These are phyloP conservation scores for Quercus ilex DNA, from an alignment of 306 rosid genomes.

Conservation along the genomic window DNA sequence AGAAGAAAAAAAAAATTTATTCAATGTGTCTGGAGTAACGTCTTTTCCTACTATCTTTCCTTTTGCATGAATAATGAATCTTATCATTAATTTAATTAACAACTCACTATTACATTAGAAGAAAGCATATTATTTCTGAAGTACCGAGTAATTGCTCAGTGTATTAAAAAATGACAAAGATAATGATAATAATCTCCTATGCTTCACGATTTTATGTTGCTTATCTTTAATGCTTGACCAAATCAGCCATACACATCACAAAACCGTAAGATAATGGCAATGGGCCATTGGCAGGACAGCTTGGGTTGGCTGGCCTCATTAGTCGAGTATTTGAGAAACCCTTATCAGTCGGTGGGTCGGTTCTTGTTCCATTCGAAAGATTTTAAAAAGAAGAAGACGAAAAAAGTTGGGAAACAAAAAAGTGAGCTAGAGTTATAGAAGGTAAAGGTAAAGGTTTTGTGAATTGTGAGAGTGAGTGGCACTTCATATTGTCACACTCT, in stretches of 20 bases:
- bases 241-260: constrained; percentile 23
- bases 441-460: constrained; percentile 20
- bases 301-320: constrained; percentile 40
- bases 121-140: neutral
- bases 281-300: constrained; percentile 12
- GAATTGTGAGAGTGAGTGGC: constrained; percentile 53
- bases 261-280: constrained; percentile 19
- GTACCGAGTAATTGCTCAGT: neutral
- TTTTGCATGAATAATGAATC: too few species aligned
- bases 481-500: constrained; percentile 33
- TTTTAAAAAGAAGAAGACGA: constrained; percentile 1
- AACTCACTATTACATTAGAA: constrained; percentile 5
- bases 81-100: too few species aligned
- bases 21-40: too few species aligned
- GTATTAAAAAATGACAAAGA: too few species aligned
- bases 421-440: constrained; percentile 6
- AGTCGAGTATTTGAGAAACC: constrained; percentile 35
- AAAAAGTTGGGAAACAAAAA: neutral
- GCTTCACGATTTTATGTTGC: constrained; percentile 23
- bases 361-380: constrained; percentile 34
- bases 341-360: constrained; percentile 61
- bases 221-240: constrained; percentile 33
- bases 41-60: too few species aligned
- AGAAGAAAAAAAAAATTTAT: neutral
- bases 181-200: neutral